Conservation (phyloP, 148 eudicot species). For the Amaranthus hypochondriacus region DNA sequence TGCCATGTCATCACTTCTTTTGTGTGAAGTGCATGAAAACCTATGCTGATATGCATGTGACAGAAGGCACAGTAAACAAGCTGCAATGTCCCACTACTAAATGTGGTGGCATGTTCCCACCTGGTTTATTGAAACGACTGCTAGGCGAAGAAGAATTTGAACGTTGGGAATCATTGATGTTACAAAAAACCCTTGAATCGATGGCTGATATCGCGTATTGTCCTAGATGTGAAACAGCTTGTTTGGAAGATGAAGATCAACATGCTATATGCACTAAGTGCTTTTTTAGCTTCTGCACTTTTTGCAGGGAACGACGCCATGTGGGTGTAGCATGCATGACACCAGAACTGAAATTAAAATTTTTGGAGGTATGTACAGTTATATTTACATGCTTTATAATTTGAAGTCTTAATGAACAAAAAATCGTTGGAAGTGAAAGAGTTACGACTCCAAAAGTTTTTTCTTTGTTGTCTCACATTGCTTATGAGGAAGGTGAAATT, state of each 20-base stretch:
- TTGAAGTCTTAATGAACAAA: not conserved
- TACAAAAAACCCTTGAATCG: conserved; percentile 77
- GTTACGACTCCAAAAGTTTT: too few species aligned
- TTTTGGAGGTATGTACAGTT: conserved; percentile 53
- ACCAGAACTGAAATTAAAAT: conserved; percentile 70
- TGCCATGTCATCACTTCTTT: conserved; percentile 92
- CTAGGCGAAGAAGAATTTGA: conserved; percentile 72
- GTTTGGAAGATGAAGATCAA: conserved; percentile 79
- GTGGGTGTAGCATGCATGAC: conserved; percentile 76
- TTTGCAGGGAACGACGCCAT: conserved; percentile 80
- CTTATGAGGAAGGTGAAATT: too few species aligned
- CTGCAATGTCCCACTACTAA: conserved; percentile 67
- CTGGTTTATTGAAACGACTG: conserved; percentile 67
- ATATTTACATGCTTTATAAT: not conserved
- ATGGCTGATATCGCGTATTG: conserved; percentile 92
- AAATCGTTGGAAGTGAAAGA: too few species aligned
- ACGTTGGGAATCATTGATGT: conserved; percentile 74
- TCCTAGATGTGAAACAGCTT: conserved; percentile 92
- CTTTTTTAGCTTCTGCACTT: conserved; percentile 81
- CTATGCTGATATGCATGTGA: conserved; percentile 62
- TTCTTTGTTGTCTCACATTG: too few species aligned
- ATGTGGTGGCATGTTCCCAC: conserved; percentile 91
- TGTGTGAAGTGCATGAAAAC: conserved; percentile 81
- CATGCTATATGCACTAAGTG: conserved; percentile 94
- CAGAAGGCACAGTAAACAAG: conserved; percentile 74